Base-by-base conservation (phyloP, 805 yeast genomes). In the Ogataea paraovalis region DNA sequence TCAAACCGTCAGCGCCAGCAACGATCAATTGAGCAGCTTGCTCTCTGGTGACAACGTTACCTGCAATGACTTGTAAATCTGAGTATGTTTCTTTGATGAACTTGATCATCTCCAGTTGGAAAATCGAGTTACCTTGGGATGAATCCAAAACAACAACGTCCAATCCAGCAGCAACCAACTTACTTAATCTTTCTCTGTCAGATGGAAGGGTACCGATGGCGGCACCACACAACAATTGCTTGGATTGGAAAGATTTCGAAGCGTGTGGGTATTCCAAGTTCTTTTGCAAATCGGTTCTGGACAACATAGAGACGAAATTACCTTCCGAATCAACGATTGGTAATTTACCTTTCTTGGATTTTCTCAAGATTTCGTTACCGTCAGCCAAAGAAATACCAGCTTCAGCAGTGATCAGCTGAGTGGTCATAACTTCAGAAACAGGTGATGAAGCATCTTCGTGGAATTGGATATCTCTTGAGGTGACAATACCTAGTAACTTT, bases 1-100 rank as follows among this genome's bases (percentile, higher is more conserved):
- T 89, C 64, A 94, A 78, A 69, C 91, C 98, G 70, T 94, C 99
- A 45, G 96, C 96, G 73, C 99, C 99, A 45, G 96, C 97, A 61
- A 79, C 85, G 62, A 90, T 92, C 65, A 94, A 79, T 65, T 82
- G 78, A 52, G 99, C 99, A 59, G 99, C 98, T 78, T 94, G 99
- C 72, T 92, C 99, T 72, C 99, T 86, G 58, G 97, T 91, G 52
- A 91, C 98, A 64, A 94, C 99, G 68, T 94, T 94, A 79, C 99
- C 99, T 52, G 95, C 99, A 72, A 94, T 83, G 56, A 94, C 87
- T 72, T 94, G 82, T 62, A 94, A 74, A 22, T 84, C 79, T 57
- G 96, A 89, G 77, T 70, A 82, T 45, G 79, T 86, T 57, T 70
- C 65, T 75, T 94, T 94, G 74, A 88, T 85, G 91, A 89, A 89